Evolutionary conservation across 495 filamentous ascomycete genomes (phyloP), one percentile per base, ranked within the genome.

Genomic region (Cercophora samala): DNA sequence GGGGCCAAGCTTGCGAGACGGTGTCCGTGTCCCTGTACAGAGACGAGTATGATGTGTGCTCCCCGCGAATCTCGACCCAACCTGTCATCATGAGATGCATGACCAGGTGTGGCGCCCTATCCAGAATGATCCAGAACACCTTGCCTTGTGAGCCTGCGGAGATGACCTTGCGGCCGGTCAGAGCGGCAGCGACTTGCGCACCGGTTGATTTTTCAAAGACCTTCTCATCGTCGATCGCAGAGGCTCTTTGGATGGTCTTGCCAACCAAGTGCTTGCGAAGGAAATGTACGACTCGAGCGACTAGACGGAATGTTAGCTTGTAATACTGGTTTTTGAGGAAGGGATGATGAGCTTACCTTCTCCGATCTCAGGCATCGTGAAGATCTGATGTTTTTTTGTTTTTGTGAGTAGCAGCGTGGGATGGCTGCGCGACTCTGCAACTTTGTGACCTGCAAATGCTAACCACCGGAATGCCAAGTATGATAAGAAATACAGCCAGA

Each of bases 41-140:
- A 13, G 37, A 46, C 83, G 76, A 81, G 75, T 95, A 93, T 18
- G 87, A 87, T 18, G 87, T 90, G 56, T 88, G 87, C 61, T 89
- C 88, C 69, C 88, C 87, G 62, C 86, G 87, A 71, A 97, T 91
- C 73, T 95, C 88, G 54, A 97, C 82, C 94, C 95, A 98, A 11
- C 93, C 92, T 63, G 85, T 86, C 90, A 93, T 97, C 60, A 93
- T 93, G 67, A 96, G 89, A 77, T 99, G 94, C 88, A 97, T 91
- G 25, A 98, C 85, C 0, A 89, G 85, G 74, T 99, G 95, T 0
- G 95, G 95, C 22, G 92, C 85, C 6, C 71, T 71, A 29, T 81
- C 76, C 53, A 86, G 75, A 8, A 79, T 76, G 60, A 85, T 72
- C 84, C 95, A 99, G 75, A 98, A 97, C 73, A 97, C 97, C 84